Conservation (phyloP, 148 eudicot species). For the Vaccinium corymbosum region DNA sequence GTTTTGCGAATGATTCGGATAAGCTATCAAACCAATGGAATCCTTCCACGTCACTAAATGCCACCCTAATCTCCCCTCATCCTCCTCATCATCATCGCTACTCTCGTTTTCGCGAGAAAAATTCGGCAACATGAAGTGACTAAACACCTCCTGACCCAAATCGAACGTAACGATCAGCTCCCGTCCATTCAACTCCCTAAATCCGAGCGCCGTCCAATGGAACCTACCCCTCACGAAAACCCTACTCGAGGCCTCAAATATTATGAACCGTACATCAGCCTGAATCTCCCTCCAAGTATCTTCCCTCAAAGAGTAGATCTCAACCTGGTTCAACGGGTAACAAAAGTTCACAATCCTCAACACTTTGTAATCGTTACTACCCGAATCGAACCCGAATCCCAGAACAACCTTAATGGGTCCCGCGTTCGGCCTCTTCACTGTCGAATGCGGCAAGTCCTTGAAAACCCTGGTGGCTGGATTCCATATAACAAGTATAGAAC, state of each 20-base stretch:
- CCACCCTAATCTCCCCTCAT: conserved; percentile 12
- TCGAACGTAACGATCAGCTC: conserved; percentile 18
- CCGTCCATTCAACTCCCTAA: conserved; percentile 15
- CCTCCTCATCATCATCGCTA: conserved; percentile 15
- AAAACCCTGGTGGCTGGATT: conserved; percentile 28
- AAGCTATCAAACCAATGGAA: conserved; percentile 17
- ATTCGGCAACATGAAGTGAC: conserved; percentile 7
- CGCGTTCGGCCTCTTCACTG: conserved; percentile 9
- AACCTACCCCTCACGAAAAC: conserved; percentile 18
- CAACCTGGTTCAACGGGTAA: conserved; percentile 21
- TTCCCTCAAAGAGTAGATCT: conserved; percentile 22
- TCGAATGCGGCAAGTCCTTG: conserved; percentile 10
- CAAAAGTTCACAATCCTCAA: conserved; percentile 25
- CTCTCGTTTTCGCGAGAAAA: neutral
- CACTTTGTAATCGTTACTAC: conserved; percentile 16
- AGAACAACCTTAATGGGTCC: conserved; percentile 19
- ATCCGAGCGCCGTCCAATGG: conserved; percentile 27
- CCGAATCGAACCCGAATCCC: conserved; percentile 24
- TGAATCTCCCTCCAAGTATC: conserved; percentile 22
- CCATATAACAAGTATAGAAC: conserved; percentile 23
- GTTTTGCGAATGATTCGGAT: neutral
- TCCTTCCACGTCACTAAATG: conserved; percentile 21
- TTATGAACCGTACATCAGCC: conserved; percentile 13
- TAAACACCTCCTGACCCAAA: conserved; percentile 8
- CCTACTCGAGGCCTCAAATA: conserved; percentile 12